Evolutionary conservation across 129 eudicot genomes (phyloP).

Genomic region (Pittosporum tobira): DNA sequence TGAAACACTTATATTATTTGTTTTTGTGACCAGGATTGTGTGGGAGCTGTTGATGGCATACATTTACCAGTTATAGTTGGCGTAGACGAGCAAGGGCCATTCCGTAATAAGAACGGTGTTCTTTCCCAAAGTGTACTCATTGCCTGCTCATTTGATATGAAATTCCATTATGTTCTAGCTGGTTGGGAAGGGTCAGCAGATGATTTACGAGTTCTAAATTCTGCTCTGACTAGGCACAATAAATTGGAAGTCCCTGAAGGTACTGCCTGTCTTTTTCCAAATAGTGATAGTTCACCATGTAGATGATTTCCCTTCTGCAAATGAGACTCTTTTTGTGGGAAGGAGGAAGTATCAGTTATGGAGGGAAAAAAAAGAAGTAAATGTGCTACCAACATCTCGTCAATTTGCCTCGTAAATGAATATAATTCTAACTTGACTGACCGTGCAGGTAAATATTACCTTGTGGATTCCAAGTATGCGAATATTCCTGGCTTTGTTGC

Average conservation of each 20-base stretch:
- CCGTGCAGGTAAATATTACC: slow-evolving; percentile 47
- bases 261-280: background rate
- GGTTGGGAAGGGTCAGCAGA: slow-evolving; percentile 69
- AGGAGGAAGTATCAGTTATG: background rate
- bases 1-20: background rate
- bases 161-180: slow-evolving; percentile 53
- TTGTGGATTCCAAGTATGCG: slow-evolving; percentile 39
- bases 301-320: background rate
- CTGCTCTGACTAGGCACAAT: slow-evolving; percentile 54
- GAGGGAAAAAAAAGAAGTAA: background rate
- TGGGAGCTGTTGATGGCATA: slow-evolving; percentile 54
- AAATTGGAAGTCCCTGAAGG: slow-evolving; percentile 55
- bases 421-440: too few species aligned
- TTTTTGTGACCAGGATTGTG: slow-evolving; percentile 36
- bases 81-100: slow-evolving; percentile 59
- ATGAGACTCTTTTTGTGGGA: background rate
- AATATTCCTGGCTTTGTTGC: slow-evolving; percentile 16
- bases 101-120: slow-evolving; percentile 38
- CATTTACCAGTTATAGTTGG: slow-evolving; percentile 55
- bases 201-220: slow-evolving; percentile 39
- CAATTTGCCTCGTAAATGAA: background rate
- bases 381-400: background rate
- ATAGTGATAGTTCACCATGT: background rate
- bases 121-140: slow-evolving; percentile 56
- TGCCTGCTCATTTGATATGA: slow-evolving; percentile 58